Evolutionary conservation across 176 grass and related monocot species (phyloP).

Genomic region (Elymus sibiricus): DNA sequence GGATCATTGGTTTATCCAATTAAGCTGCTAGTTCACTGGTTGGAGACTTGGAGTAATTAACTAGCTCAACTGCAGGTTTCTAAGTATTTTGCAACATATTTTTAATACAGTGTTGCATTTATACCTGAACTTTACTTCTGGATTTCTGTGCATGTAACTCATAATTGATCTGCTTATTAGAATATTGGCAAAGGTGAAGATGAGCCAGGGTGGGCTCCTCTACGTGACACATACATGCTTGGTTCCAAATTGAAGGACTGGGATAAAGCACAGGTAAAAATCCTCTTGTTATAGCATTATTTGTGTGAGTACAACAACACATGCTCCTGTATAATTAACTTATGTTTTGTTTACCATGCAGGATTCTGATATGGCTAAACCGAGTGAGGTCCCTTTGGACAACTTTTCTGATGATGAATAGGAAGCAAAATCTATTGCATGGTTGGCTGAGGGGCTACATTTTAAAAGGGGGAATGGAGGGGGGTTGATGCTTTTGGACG

Average conservation of each 20-base stretch:
- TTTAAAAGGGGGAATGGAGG: too few relatives aligned
- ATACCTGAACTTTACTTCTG: background rate
- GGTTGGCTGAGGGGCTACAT: too few relatives aligned
- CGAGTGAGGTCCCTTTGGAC: conserved; percentile 23
- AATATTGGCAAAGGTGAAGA: conserved; percentile 45
- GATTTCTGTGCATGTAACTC: background rate
- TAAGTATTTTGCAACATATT: background rate
- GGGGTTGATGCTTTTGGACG: background rate
- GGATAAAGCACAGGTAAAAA: conserved; percentile 70
- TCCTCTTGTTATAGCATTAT: background rate
- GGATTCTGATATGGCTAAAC: conserved; percentile 28
- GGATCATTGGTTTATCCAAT: background rate
- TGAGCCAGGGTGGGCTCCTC: conserved; percentile 63
- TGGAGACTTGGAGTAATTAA: too few relatives aligned
- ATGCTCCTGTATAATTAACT: background rate
- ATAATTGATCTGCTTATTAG: conserved; percentile 34
- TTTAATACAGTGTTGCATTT: background rate
- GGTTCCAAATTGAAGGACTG: conserved; percentile 72
- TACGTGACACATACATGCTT: conserved; percentile 72
- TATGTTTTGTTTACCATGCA: conserved; percentile 12
- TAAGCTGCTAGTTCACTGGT: background rate
- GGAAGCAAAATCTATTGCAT: background rate
- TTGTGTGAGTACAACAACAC: background rate
- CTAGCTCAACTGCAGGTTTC: background rate
- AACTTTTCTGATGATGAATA: conserved; percentile 64